phyloP scores from a whole-genome alignment of 2,329 filamentous ascomycete genomes.

The Emmonsia crescens region DNA sequence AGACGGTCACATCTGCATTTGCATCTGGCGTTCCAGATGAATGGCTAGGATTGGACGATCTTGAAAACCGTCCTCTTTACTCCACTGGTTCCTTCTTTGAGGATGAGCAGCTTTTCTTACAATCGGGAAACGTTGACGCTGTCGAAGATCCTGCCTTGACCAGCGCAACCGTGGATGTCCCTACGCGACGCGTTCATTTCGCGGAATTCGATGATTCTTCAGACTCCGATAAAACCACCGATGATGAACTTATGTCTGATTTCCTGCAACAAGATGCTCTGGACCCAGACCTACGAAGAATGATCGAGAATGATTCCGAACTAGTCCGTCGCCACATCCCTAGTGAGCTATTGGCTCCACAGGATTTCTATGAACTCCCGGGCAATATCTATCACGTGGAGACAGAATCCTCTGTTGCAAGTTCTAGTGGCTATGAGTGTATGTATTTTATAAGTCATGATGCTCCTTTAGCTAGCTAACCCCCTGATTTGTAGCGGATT shows the following conservation, averaged over 20 bases:
- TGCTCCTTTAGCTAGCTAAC: slow-evolving; percentile 10
- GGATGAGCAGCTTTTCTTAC: slow-evolving; percentile 27
- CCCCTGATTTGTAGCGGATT: slow-evolving; percentile 36
- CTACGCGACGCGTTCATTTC: slow-evolving; percentile 59
- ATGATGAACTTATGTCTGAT: slow-evolving; percentile 63
- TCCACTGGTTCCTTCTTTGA: slow-evolving; percentile 31
- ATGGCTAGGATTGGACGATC: slow-evolving; percentile 46
- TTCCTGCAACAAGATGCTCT: slow-evolving; percentile 66
- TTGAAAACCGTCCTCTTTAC: slow-evolving; percentile 33
- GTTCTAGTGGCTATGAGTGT: slow-evolving; percentile 49
- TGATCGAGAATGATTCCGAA: slow-evolving; percentile 57
- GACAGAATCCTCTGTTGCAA: slow-evolving; percentile 33
- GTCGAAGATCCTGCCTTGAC: slow-evolving; percentile 28
- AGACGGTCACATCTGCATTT: slow-evolving; percentile 12
- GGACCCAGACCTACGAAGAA: slow-evolving; percentile 59
- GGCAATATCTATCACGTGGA: slow-evolving; percentile 36
- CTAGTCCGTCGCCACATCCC: background rate
- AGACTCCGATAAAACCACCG: slow-evolving; percentile 43
- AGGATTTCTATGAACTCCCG: slow-evolving; percentile 27
- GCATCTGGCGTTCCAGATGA: slow-evolving; percentile 19
- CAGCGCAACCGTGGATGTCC: slow-evolving; percentile 32
- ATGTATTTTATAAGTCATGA: slow-evolving; percentile 25
- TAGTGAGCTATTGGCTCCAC: slow-evolving; percentile 27
- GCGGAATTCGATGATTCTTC: slow-evolving; percentile 49
- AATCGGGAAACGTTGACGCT: slow-evolving; percentile 28